Base-by-base conservation (phyloP, 345 rosid genomes). In the Anacardium occidentale region DNA sequence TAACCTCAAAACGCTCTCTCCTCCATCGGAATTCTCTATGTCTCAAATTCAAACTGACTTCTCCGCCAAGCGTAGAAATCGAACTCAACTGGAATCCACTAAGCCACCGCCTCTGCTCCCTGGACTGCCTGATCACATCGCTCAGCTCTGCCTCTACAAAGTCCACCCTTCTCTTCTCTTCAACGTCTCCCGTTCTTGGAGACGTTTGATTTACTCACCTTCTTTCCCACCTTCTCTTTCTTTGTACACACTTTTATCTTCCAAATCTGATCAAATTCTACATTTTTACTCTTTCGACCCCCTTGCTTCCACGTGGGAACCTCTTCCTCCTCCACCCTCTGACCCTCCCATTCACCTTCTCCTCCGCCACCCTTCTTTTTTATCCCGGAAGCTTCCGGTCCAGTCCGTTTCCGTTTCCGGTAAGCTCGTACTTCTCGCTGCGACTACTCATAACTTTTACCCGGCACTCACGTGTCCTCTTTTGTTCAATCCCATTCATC, bases 151-250 rank as follows among this genome's bases (percentile, higher is more conserved):
- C 64, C 89, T 88, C 67, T 75, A 81, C 44, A 73, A 59, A 7
- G 77, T 84, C 71, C 78, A 44, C 8, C 85, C 89, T 50, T 29
- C 80, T 6, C 5, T 74, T 13, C 87, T 88, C 68, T 80, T 53
- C 83, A 71, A 84, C 32, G 83, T 88, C 59, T 84, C 85, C 74
- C 79, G 71, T 54, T 76, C 88, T 18, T 88, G 92, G 92, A 81
- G 87, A 1, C 82, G 84, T 13, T 72, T 88, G 15, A 74, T 85
- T 62, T 88, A 85, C 72, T 76, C 82, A 7, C 82, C 88, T 24
- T 59, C 80, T 58, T 81, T 79, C 76, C 88, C 89, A 63, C 85
- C 87, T 22, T 82, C 74, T 64, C 83, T 74, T 14, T 85, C 87
- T 66, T 62, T 88, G 1, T 88, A 85, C 68, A 65, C 87, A 7